Evolutionary conservation across 352 stramenopile genomes (phyloP).

Genomic region (Phytophthora cryptogea): DNA sequence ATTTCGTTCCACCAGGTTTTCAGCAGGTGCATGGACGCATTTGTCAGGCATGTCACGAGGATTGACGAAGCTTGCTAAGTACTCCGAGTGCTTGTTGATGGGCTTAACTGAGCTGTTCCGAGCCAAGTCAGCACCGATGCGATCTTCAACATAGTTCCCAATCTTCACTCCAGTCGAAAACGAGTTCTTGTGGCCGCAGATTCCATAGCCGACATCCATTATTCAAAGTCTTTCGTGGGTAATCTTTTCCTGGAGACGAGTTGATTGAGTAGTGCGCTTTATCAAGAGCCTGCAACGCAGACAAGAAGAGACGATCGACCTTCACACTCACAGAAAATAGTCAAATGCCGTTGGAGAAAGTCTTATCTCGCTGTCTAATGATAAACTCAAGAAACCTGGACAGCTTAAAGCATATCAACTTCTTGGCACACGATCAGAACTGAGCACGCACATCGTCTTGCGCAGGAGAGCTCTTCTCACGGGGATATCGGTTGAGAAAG

Average conservation of each 20-base stretch:
- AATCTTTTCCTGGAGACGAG: neutral
- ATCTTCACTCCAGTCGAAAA: slow-evolving; percentile 76
- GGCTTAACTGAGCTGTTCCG: slow-evolving; percentile 36
- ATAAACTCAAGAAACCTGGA: neutral
- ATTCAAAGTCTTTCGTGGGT: slow-evolving; percentile 1
- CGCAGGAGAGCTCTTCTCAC: too few relatives aligned
- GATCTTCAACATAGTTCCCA: slow-evolving; percentile 86
- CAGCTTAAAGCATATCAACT: neutral
- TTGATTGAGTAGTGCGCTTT: slow-evolving; percentile 1
- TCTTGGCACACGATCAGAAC: slow-evolving; percentile 24
- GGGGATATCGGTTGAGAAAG: too few relatives aligned
- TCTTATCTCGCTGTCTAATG: slow-evolving; percentile 18
- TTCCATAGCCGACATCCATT: slow-evolving; percentile 66
- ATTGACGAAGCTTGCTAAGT: slow-evolving; percentile 57
- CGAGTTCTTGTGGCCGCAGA: slow-evolving; percentile 86
- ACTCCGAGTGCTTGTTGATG: slow-evolving; percentile 54
- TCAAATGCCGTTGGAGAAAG: neutral
- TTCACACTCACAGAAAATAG: slow-evolving; percentile 20
- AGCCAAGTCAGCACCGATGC: slow-evolving; percentile 62
- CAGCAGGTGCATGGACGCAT: slow-evolving; percentile 46
- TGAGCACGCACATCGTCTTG: too few relatives aligned
- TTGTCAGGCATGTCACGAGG: slow-evolving; percentile 63
- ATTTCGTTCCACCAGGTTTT: slow-evolving; percentile 54
- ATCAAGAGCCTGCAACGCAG: slow-evolving; percentile 1
- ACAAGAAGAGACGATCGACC: slow-evolving; percentile 9